phyloP scores from a whole-genome alignment of 1,139 yeast genomes.

The Citeromyces siamensis region DNA sequence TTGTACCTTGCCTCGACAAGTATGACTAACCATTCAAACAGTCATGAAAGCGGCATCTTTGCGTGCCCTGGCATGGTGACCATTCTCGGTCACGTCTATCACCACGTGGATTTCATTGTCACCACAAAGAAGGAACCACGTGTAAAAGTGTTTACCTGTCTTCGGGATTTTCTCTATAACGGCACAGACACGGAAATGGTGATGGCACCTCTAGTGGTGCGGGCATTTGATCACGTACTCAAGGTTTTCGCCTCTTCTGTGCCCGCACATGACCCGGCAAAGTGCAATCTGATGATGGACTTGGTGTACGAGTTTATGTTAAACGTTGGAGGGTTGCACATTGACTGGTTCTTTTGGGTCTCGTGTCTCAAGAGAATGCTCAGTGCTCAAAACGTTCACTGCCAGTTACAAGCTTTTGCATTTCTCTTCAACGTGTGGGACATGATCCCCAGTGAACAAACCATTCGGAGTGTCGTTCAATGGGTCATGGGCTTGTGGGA shows the following conservation, averaged over 20 bases:
- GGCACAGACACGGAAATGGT: conserved; percentile 23
- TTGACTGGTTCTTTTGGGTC: conserved; percentile 76
- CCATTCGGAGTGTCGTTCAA: conserved; percentile 32
- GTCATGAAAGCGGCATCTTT: conserved; percentile 4
- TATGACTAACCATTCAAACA: conserved; percentile 1
- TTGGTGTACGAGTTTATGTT: conserved; percentile 32
- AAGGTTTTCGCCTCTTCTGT: conserved; percentile 34
- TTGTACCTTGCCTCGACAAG: conserved; percentile 9
- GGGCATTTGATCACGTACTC: conserved; percentile 37
- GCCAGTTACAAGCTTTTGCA: conserved; percentile 50
- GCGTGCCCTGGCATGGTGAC: conserved; percentile 22
- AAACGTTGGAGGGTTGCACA: conserved; percentile 9
- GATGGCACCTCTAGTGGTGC: conserved; percentile 30
- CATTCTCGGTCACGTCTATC: conserved; percentile 20
- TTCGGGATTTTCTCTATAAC: conserved; percentile 31
- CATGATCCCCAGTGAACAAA: conserved; percentile 39
- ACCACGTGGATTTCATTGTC: conserved; percentile 2
- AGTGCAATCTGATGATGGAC: conserved; percentile 31
- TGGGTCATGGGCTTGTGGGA: conserved; percentile 50
- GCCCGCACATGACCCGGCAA: conserved; percentile 31
- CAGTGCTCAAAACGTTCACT: conserved; percentile 47
- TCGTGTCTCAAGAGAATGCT: conserved; percentile 47
- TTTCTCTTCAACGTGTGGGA: conserved; percentile 70
- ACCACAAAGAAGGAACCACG: conserved; percentile 6
- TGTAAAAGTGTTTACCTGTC: conserved; percentile 23